These are phyloP conservation scores for Escovopsis sp. DNA, from an alignment of 2,329 filamentous ascomycete genomes.

Conservation along the genomic window DNA sequence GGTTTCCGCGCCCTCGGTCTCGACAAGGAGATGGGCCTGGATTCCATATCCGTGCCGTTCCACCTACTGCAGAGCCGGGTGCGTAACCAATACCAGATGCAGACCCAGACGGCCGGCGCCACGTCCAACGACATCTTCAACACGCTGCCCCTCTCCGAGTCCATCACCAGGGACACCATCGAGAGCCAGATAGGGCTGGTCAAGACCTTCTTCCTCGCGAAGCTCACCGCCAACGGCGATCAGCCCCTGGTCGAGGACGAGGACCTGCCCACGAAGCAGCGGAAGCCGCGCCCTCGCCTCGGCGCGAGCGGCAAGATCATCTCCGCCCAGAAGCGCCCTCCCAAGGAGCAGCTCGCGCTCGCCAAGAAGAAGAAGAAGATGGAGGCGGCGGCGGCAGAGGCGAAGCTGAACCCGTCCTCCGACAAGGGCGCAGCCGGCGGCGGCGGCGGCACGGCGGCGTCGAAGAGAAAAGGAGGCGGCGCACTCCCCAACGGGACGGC, in stretches of 20 bases:
- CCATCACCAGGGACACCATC: conserved; percentile 67
- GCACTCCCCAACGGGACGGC: conserved; percentile 20
- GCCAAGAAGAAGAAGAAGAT: conserved; percentile 81
- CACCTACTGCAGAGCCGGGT: conserved; percentile 89
- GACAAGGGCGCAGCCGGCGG: conserved; percentile 19
- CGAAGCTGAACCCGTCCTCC: conserved; percentile 22
- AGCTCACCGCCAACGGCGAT: conserved; percentile 58
- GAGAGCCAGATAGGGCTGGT: conserved; percentile 72
- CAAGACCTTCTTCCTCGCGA: conserved; percentile 80
- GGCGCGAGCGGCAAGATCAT: conserved; percentile 72
- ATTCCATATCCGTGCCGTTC: conserved; percentile 78
- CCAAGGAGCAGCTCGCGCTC: conserved; percentile 67
- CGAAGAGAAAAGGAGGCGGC: conserved; percentile 35
- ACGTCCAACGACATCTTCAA: conserved; percentile 49
- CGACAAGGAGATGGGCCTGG: conserved; percentile 77
- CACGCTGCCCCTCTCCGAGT: conserved; percentile 53
- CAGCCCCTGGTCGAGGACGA: conserved; percentile 85
- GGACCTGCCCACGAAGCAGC: conserved; percentile 84
- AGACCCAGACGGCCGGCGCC: conserved; percentile 47
- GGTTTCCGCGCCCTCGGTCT: conserved; percentile 92
- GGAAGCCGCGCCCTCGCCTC: conserved; percentile 52
- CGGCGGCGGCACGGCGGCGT: conserved; percentile 25
- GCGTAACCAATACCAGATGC: conserved; percentile 68
- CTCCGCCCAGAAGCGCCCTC: conserved; percentile 66
- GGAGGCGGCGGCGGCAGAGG: conserved; percentile 43